phyloP scores from a whole-genome alignment of 768 basidiomycete genomes.

The Mycena belliarum region DNA sequence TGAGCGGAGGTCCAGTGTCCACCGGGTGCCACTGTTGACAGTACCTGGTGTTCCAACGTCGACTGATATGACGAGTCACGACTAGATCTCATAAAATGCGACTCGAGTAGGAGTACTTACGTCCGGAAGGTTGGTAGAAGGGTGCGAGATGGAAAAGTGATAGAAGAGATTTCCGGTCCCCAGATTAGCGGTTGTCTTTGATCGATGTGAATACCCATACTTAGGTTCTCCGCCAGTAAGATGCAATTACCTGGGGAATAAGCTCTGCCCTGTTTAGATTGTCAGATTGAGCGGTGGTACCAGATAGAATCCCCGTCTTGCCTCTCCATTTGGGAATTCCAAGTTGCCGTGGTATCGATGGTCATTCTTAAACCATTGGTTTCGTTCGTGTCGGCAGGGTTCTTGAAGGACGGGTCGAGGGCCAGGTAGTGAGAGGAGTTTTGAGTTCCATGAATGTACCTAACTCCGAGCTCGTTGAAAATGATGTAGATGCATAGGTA shows the following conservation, averaged over 20 bases:
- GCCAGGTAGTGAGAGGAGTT: slow-evolving; percentile 56
- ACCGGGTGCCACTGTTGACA: background rate
- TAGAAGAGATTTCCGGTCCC: slow-evolving; percentile 61
- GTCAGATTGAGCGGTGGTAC: background rate
- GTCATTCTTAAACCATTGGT: slow-evolving; percentile 52
- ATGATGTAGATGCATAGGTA: too few species aligned
- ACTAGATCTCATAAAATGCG: background rate
- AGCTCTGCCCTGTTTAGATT: slow-evolving; percentile 17
- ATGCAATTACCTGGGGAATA: slow-evolving; percentile 33
- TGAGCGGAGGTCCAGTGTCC: background rate
- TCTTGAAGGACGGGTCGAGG: slow-evolving; percentile 53
- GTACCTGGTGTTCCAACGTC: slow-evolving; percentile 57
- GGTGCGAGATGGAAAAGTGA: slow-evolving; percentile 58
- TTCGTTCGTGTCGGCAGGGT: slow-evolving; percentile 55
- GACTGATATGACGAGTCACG: too few species aligned
- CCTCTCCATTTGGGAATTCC: slow-evolving; percentile 54
- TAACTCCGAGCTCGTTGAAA: background rate
- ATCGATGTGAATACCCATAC: slow-evolving; percentile 23
- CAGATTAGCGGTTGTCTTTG: slow-evolving; percentile 51
- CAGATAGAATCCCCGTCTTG: slow-evolving; percentile 29
- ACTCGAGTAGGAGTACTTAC: slow-evolving; percentile 34
- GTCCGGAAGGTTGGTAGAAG: slow-evolving; percentile 51
- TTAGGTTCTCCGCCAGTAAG: background rate
- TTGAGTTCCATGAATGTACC: slow-evolving; percentile 55
- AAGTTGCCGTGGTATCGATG: slow-evolving; percentile 53